These are phyloP conservation scores for Pythium rhizo-oryzae DNA, from an alignment of 352 stramenopile species.

Conservation along the genomic window DNA sequence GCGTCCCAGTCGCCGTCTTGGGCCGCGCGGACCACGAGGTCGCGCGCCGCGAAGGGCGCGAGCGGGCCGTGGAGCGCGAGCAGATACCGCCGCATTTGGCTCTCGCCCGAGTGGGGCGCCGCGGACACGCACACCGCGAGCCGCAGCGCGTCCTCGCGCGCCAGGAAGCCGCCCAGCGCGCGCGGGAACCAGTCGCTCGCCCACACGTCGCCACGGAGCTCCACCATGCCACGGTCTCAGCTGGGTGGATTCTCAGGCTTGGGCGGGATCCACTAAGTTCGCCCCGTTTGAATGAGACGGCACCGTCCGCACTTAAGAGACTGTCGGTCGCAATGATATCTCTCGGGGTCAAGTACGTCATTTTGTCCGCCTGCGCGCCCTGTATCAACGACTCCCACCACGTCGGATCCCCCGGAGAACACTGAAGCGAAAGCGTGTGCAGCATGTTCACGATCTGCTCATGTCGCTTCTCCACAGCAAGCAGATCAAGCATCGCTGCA, in stretches of 20 bases:
- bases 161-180: background rate
- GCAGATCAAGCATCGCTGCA: too few relatives aligned
- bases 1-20: background rate
- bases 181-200: conserved; percentile 9
- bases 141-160: background rate
- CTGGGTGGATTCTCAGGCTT: background rate
- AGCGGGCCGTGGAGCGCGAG: background rate
- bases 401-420: too few relatives aligned
- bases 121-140: background rate
- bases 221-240: background rate
- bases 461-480: too few relatives aligned
- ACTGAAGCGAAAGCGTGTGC: too few relatives aligned
- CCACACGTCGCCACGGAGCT: background rate
- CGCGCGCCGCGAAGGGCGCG: background rate
- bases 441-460: too few relatives aligned
- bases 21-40: conserved; percentile 1
- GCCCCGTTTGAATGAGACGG: too few relatives aligned
- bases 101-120: background rate
- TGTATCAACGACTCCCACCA: too few relatives aligned
- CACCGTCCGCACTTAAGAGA: too few relatives aligned
- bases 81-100: background rate
- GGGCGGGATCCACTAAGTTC: background rate
- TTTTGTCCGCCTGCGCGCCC: too few relatives aligned
- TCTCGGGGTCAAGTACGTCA: background rate
- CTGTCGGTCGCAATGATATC: background rate